Evolutionary conservation across 768 basidiomycete genomes (phyloP), one percentile per base, ranked within the genome.

Genomic region (Boletus insuetus): DNA sequence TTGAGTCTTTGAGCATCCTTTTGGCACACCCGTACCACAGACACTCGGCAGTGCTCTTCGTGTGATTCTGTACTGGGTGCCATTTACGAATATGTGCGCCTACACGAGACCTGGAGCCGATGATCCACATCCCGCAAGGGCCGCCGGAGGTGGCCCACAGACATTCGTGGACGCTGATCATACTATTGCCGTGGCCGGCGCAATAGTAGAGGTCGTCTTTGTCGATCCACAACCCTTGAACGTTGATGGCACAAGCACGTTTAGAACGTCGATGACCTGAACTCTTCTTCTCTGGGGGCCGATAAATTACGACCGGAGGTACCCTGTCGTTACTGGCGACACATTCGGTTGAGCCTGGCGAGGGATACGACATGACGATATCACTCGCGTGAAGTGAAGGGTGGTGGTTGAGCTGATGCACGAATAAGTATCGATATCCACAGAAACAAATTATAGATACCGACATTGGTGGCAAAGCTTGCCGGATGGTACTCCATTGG

Each of bases 61-160:
- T 8, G 5, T 17, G 44, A 12, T 2, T 39, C 6, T 41, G 26
- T 2, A 0, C 20, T 29, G 26, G 26, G 29, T 60, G 56, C 59
- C 59, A 60, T n/a, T 37, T 54, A 10, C 56, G 52, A 4, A 60
- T 35, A 22, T 58, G 59, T 13, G 45, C n/a, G 5, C 49, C 56
- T 11, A 60, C 26, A 3, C 13, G 3, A 20, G 46, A 10, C 32
- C 50, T 54, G 41, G 53, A 46, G 13, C 57, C 53, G 3, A 49
- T 32, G 14, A 60, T 52, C 59, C 57, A 60, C 53, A 59, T 55
- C 4, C 50, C 53, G 13, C 57, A 60, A 0, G 59, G 50, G 26
- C 29, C 19, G 22, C 46, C 29, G 12, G 49, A 26, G 13, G 5
- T 20, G 4, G 24, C 42, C 59, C 59, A 60, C 3, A 42, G 53